These are phyloP conservation scores for Sclerotinia trifoliorum DNA, from an alignment of 2,329 filamentous ascomycete genomes.

Conservation along the genomic window DNA sequence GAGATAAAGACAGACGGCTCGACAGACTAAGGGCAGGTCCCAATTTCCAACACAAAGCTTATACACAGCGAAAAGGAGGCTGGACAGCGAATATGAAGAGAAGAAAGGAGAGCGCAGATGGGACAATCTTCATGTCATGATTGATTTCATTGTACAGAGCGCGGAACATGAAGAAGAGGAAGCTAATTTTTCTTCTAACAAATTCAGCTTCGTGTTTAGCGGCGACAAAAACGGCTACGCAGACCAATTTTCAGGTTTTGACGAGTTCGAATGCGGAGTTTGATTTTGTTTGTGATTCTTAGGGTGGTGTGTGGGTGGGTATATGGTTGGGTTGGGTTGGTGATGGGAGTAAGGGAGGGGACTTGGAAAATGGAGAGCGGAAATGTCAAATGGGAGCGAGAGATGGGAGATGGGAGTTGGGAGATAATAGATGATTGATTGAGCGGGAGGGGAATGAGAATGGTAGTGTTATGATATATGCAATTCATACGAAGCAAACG, in stretches of 20 bases:
- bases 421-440: no score
- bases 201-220: slow-evolving; percentile 9
- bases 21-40: not conserved
- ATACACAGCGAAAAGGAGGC: not conserved
- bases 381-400: no score
- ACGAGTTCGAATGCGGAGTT: slow-evolving; percentile 22
- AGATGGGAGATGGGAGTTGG: no score
- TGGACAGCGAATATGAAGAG: not conserved
- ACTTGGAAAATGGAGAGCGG: no score
- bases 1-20: no score
- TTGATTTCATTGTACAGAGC: not conserved
- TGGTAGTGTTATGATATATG: not conserved
- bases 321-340: not conserved
- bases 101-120: not conserved
- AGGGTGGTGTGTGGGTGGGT: not conserved
- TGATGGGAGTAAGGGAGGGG: not conserved
- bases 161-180: not conserved
- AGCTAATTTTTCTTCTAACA: slow-evolving; percentile 1
- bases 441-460: not conserved
- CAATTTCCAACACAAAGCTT: not conserved
- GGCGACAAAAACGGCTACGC: slow-evolving; percentile 1
- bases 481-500: no score
- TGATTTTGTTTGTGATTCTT: slow-evolving; percentile 22
- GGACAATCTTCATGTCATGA: not conserved
- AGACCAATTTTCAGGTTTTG: slow-evolving; percentile 14